Evolutionary conservation across 2,329 filamentous ascomycete genomes (phyloP).

Genomic region (Paraphoma chrysanthemicola): DNA sequence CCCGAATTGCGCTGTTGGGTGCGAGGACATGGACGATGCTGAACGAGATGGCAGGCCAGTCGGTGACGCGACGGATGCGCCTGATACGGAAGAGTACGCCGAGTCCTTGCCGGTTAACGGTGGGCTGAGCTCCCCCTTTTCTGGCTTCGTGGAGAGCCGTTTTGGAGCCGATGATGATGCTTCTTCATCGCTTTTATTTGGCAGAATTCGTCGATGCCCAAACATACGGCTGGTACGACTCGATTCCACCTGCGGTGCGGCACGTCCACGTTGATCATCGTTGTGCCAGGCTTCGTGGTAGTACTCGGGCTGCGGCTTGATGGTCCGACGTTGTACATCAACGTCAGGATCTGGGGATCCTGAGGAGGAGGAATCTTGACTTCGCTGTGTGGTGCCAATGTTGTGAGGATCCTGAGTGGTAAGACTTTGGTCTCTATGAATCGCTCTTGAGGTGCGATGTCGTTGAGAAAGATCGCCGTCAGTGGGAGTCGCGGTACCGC

Average conservation of each 20-base stretch:
- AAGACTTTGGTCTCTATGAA: conserved; percentile 20
- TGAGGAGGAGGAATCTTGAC: conserved; percentile 19
- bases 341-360: conserved; percentile 20
- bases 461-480: conserved; percentile 19
- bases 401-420: too few species aligned
- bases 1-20: conserved; percentile 42
- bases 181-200: conserved; percentile 19
- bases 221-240: conserved; percentile 16
- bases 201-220: conserved; percentile 19
- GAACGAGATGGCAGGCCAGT: conserved; percentile 33
- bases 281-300: conserved; percentile 30
- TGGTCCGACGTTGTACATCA: conserved; percentile 18
- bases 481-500: conserved; percentile 20
- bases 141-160: conserved; percentile 13
- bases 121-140: conserved; percentile 36
- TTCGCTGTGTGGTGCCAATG: conserved; percentile 13
- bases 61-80: conserved; percentile 41
- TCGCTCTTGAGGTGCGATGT: conserved; percentile 18
- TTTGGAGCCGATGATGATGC: conserved; percentile 11
- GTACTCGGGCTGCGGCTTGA: conserved; percentile 23
- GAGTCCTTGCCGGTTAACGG: conserved; percentile 46
- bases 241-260: conserved; percentile 17
- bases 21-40: conserved; percentile 33
- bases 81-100: conserved; percentile 48
- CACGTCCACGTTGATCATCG: conserved; percentile 23